Conservation (phyloP, 169 alveolate species). For the Plasmodium vinckei region DNA sequence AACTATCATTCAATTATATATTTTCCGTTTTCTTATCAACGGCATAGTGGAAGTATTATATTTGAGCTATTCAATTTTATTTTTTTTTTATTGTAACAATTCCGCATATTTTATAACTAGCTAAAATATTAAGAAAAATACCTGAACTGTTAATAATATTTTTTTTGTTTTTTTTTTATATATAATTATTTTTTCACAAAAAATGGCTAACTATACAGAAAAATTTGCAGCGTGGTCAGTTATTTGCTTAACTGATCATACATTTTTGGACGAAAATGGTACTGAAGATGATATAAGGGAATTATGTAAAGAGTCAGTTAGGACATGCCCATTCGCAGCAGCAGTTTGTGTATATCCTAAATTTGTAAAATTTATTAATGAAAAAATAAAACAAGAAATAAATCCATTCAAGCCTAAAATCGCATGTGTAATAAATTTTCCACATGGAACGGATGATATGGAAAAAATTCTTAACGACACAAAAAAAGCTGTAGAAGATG, state of each 20-base stretch:
- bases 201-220: constrained; percentile 61
- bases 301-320: constrained; percentile 64
- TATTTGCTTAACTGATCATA: constrained; percentile 74
- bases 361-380: constrained; percentile 73
- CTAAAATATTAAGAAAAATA: neutral
- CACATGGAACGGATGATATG: constrained; percentile 72
- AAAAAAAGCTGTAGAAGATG: constrained; percentile 66
- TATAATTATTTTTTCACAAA: neutral
- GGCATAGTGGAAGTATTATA: no score
- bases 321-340: constrained; percentile 74
- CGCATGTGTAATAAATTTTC: constrained; percentile 81
- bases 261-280: constrained; percentile 66
- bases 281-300: constrained; percentile 62
- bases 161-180: neutral
- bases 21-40: no score
- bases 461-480: constrained; percentile 77
- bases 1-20: no score
- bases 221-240: constrained; percentile 73
- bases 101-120: no score
- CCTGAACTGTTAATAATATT: neutral
- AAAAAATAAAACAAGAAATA: constrained; percentile 50
- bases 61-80: no score
- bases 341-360: constrained; percentile 77
- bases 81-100: no score
- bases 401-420: constrained; percentile 45